Conservation (phyloP, 2,329 filamentous ascomycete genomes). For the Fusarium devonianum region DNA sequence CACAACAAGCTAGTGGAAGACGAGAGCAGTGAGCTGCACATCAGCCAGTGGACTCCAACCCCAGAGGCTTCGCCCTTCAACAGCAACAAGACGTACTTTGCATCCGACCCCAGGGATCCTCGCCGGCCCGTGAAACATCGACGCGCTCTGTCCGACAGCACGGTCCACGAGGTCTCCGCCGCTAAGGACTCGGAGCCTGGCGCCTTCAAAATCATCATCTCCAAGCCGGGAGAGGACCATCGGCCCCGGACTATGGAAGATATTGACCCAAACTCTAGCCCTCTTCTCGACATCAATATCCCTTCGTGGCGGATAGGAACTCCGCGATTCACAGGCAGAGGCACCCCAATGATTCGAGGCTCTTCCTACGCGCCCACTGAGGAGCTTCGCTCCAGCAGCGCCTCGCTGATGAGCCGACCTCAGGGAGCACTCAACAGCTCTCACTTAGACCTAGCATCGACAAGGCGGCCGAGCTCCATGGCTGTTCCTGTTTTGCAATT, state of each 20-base stretch:
- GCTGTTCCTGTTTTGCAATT: constrained; percentile 48
- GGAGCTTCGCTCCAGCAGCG: constrained; percentile 69
- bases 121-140: constrained; percentile 52
- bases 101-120: constrained; percentile 28
- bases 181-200: constrained; percentile 66
- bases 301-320: constrained; percentile 85
- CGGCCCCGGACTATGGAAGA: constrained; percentile 71
- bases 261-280: constrained; percentile 53
- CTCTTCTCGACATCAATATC: constrained; percentile 76
- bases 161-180: constrained; percentile 68
- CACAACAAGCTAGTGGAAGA: constrained; percentile 39
- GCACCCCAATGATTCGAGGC: constrained; percentile 78
- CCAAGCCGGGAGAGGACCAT: constrained; percentile 67
- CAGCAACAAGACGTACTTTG: constrained; percentile 46
- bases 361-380: constrained; percentile 83
- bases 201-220: constrained; percentile 82
- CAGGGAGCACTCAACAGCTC: constrained; percentile 41
- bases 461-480: constrained; percentile 49
- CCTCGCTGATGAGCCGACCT: constrained; percentile 55
- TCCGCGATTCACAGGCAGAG: constrained; percentile 78
- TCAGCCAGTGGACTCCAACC: constrained; percentile 54
- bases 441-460: constrained; percentile 35
- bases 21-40: constrained; percentile 41
- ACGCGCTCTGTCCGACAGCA: constrained; percentile 79
- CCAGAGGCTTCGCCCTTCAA: constrained; percentile 49